These are phyloP conservation scores for Leptomonas seymouri DNA, from an alignment of 208 protist genomes.

Conservation along the genomic window DNA sequence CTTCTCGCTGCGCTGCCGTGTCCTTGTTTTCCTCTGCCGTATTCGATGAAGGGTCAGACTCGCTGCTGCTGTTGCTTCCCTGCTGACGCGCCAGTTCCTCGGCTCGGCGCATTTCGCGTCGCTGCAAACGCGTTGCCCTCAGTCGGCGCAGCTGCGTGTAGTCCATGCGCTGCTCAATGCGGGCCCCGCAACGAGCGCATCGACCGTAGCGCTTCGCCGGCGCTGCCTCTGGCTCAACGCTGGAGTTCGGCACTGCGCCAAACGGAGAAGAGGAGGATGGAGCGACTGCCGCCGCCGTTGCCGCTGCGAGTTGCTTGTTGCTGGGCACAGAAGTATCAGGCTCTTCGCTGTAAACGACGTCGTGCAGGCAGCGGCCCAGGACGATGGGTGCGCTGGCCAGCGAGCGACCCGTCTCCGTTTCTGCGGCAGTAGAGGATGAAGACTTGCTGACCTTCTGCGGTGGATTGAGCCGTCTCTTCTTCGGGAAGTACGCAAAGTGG, in stretches of 20 bases:
- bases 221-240: constrained; percentile 17
- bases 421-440: not conserved
- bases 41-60: not conserved
- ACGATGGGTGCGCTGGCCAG: constrained; percentile 19
- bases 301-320: constrained; percentile 15
- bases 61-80: constrained; percentile 1
- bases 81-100: constrained; percentile 1
- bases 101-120: constrained; percentile 14
- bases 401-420: not conserved
- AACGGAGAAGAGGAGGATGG: not conserved
- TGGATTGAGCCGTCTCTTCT: not conserved
- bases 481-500: constrained; percentile 51
- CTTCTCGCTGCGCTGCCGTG: constrained; percentile 5
- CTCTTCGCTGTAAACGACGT: constrained; percentile 33
- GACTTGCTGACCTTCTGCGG: not conserved
- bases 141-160: constrained; percentile 31
- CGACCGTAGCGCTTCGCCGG: constrained; percentile 29
- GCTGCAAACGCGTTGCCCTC: constrained; percentile 15
- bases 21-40: not conserved
- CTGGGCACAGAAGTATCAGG: constrained; percentile 18
- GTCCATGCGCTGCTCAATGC: constrained; percentile 37
- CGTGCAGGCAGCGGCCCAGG: constrained; percentile 29
- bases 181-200: constrained; percentile 35
- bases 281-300: not conserved
- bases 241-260: not conserved